Percentiles rank a stretch among this genome's conserved stretches.
Evolutionary conservation across 192 early-diverging fungal genomes (phyloP).

Genomic region (Diversispora epigaea): DNA sequence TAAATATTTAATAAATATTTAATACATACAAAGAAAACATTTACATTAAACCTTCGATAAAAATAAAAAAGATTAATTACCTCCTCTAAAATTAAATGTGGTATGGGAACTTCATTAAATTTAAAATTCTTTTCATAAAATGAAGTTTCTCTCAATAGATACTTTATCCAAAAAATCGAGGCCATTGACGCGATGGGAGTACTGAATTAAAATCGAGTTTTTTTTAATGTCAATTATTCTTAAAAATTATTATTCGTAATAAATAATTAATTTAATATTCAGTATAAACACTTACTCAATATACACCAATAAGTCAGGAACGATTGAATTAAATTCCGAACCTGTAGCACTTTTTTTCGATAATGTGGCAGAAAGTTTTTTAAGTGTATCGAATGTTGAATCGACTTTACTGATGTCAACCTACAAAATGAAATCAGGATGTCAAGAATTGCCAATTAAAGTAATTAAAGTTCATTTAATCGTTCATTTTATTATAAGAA

Average conservation of each 20-base stretch:
- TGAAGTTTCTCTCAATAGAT: constrained; percentile 58
- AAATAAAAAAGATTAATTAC: constrained; percentile 24
- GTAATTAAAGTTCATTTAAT: neutral
- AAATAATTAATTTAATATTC: constrained; percentile 1
- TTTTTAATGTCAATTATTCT: neutral
- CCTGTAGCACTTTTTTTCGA: constrained; percentile 42
- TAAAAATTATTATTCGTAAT: neutral
- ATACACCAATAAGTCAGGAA: constrained; percentile 42
- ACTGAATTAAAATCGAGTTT: constrained; percentile 30
- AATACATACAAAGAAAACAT: neutral
- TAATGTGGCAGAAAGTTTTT: constrained; percentile 40
- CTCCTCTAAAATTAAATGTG: constrained; percentile 72
- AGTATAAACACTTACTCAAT: constrained; percentile 43
- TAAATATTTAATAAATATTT: too few relatives aligned
- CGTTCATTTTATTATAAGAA: neutral
- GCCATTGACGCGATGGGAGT: constrained; percentile 58
- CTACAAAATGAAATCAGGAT: neutral
- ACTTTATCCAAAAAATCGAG: constrained; percentile 62
- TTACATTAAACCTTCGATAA: neutral
- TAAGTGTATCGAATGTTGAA: constrained; percentile 37
- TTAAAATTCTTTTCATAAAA: constrained; percentile 74
- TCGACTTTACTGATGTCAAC: constrained; percentile 41
- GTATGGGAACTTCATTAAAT: constrained; percentile 56
- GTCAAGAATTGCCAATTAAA: neutral
- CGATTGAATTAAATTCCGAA: constrained; percentile 41